A percentile compares a stretch with the other conserved stretches of the same genome.
Evolutionary conservation across 2,329 filamentous ascomycete genomes (phyloP).

Genomic region (Pseudocercospora fuligena): DNA sequence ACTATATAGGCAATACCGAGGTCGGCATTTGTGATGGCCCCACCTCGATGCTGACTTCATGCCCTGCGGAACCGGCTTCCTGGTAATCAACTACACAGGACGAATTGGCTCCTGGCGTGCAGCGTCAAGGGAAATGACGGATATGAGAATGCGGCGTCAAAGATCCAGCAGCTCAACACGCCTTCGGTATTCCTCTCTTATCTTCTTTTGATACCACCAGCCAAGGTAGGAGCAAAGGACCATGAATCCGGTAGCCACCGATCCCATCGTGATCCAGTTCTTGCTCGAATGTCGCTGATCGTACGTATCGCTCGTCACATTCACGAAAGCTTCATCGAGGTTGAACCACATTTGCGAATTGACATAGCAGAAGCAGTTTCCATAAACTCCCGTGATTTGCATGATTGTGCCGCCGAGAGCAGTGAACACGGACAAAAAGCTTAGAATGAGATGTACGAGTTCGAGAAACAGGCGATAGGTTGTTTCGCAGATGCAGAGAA

Average conservation of each 20-base stretch:
- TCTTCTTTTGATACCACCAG: slow-evolving; percentile 15
- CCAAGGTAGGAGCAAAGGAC: slow-evolving; percentile 2
- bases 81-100: neutral
- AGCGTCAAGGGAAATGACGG: neutral
- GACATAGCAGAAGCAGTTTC: slow-evolving; percentile 16
- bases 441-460: slow-evolving; percentile 1
- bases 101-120: neutral
- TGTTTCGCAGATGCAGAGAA: slow-evolving; percentile 3
- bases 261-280: slow-evolving; percentile 17
- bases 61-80: neutral
- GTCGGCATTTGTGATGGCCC: neutral
- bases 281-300: slow-evolving; percentile 8
- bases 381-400: slow-evolving; percentile 16
- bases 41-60: neutral
- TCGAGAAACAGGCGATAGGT: neutral
- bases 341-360: slow-evolving; percentile 5
- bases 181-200: slow-evolving; percentile 12
- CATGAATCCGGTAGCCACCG: slow-evolving; percentile 13
- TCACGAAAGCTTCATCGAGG: slow-evolving; percentile 13
- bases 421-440: slow-evolving; percentile 14
- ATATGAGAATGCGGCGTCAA: neutral
- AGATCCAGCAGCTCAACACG: slow-evolving; percentile 13
- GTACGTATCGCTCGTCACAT: slow-evolving; percentile 13
- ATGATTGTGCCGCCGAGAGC: slow-evolving; percentile 15
- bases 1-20: neutral